Evolutionary conservation across 495 filamentous ascomycete genomes (phyloP).

Genomic region (Penicillium coprophilum): DNA sequence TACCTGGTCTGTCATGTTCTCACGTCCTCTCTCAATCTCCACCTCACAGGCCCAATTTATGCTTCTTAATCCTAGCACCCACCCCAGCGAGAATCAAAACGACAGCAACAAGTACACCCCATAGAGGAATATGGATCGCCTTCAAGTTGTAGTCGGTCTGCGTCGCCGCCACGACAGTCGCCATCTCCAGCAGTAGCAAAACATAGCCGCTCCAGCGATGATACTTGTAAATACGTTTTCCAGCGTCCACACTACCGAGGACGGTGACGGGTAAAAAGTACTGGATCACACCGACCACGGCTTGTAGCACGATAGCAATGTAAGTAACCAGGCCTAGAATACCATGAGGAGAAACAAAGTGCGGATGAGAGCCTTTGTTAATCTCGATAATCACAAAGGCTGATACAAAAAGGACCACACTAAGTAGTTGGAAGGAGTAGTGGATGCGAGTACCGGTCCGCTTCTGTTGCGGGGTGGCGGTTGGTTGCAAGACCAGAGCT

Average conservation of each 20-base stretch:
- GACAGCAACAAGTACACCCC: conserved; percentile 62
- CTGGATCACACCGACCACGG: conserved; percentile 73
- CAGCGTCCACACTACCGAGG: conserved; percentile 75
- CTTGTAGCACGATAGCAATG: conserved; percentile 67
- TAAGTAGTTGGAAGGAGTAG: conserved; percentile 62
- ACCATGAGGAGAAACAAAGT: conserved; percentile 77
- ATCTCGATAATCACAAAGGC: conserved; percentile 77
- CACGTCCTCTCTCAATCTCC: not conserved
- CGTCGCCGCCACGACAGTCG: conserved; percentile 72
- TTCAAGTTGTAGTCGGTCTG: conserved; percentile 66
- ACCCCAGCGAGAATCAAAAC: conserved; percentile 67
- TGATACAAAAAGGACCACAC: conserved; percentile 58
- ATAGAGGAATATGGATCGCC: conserved; percentile 66
- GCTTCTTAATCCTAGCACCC: conserved; percentile 74
- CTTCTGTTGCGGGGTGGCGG: conserved; percentile 73
- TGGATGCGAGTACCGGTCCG: conserved; percentile 68
- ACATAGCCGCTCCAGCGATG: conserved; percentile 80
- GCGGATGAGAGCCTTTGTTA: conserved; percentile 69
- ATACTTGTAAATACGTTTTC: conserved; percentile 84
- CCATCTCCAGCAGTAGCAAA: conserved; percentile 65
- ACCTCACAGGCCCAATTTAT: conserved; percentile 68
- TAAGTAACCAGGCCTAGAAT: conserved; percentile 79
- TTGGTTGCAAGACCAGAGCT: conserved; percentile 86
- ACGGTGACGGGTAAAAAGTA: conserved; percentile 63
- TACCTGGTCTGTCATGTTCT: not conserved